phyloP scores from a whole-genome alignment of 306 rosid genomes.

The Castanea sativa region DNA sequence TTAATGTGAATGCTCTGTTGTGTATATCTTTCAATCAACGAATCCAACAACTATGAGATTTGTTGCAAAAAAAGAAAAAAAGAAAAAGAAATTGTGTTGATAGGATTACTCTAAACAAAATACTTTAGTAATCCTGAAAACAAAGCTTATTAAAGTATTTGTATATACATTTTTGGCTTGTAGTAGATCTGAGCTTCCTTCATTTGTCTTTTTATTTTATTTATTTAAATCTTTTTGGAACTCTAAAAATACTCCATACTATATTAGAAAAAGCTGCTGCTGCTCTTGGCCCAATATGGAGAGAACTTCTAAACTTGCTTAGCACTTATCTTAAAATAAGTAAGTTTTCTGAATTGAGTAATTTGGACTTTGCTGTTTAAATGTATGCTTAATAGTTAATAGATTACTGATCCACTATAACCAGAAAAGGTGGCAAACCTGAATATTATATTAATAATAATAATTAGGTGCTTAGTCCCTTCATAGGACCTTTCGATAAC shows the following conservation, averaged over 20 bases:
- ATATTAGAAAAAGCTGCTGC: too few relatives aligned
- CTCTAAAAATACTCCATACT: too few relatives aligned
- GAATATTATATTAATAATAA: neutral
- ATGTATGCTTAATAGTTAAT: neutral
- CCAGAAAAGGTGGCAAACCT: neutral
- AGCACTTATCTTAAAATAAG: conserved; percentile 6
- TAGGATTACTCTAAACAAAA: neutral
- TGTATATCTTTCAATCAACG: too few relatives aligned
- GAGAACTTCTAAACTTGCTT: conserved; percentile 1
- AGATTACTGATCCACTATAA: neutral
- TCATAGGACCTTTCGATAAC: neutral
- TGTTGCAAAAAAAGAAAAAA: too few relatives aligned
- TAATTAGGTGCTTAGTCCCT: neutral
- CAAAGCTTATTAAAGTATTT: neutral
- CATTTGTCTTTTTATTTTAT: too few relatives aligned
- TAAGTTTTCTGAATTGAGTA: neutral
- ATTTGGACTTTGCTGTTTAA: conserved; percentile 15
- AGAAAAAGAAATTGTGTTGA: too few relatives aligned
- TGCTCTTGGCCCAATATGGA: neutral
- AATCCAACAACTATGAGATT: too few relatives aligned
- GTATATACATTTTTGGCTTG: neutral
- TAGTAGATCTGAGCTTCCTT: neutral
- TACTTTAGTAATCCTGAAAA: neutral
- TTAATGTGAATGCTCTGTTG: too few relatives aligned
- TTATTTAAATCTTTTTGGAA: too few relatives aligned